Evolutionary conservation across 2,329 filamentous ascomycete genomes (phyloP).

Genomic region (Catunica adiposa): DNA sequence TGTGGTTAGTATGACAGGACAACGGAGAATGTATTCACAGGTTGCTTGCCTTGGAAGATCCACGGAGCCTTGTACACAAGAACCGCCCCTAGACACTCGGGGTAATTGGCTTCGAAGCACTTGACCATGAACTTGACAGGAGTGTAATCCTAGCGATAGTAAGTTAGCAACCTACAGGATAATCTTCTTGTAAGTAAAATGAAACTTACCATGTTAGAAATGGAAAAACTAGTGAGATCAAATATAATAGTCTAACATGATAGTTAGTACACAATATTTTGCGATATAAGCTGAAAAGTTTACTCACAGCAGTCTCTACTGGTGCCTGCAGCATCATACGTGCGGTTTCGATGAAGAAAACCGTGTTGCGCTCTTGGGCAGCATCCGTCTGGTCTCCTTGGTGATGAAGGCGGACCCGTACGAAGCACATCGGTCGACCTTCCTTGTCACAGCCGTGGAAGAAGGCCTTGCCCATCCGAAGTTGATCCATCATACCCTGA

Average conservation of each 20-base stretch:
- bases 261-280: constrained; percentile 18
- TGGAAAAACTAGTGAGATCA: constrained; percentile 84
- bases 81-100: constrained; percentile 76
- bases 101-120: constrained; percentile 97
- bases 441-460: constrained; percentile 73
- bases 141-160: constrained; percentile 55
- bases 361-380: constrained; percentile 73
- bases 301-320: constrained; percentile 76
- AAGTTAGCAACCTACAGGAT: neutral
- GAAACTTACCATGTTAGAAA: constrained; percentile 68
- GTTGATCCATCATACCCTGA: constrained; percentile 65
- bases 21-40: neutral
- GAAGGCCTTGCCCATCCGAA: constrained; percentile 84
- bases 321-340: constrained; percentile 63
- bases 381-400: constrained; percentile 68
- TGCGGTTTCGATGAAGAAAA: constrained; percentile 89
- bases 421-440: constrained; percentile 73
- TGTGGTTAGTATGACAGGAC: neutral
- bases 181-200: constrained; percentile 16
- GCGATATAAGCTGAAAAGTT: neutral
- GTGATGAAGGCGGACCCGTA: constrained; percentile 67
- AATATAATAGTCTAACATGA: constrained; percentile 64
- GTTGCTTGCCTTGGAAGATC: constrained; percentile 68
- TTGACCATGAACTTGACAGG: constrained; percentile 99
- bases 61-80: constrained; percentile 93